Conservation (phyloP, 2,329 filamentous ascomycete species). For the Stylonectria norvegica region DNA sequence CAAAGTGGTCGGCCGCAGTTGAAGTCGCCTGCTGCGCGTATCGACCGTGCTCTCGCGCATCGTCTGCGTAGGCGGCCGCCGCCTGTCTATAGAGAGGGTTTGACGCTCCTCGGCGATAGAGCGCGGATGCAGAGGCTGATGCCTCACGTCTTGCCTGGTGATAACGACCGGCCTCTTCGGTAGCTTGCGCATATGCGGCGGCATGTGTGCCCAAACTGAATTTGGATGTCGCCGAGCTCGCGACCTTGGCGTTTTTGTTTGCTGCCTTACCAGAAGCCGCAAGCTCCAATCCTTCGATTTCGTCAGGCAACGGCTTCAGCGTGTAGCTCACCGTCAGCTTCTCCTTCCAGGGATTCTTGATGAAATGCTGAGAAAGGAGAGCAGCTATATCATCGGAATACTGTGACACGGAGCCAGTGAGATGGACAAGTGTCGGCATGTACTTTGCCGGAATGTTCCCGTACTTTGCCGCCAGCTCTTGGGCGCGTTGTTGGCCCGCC, state of each 20-base stretch:
- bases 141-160: constrained; percentile 33
- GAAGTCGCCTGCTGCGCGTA: constrained; percentile 57
- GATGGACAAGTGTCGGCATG: constrained; percentile 41
- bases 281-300: constrained; percentile 29
- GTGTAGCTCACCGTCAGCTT: constrained; percentile 39
- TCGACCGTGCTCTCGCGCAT: constrained; percentile 62
- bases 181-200: constrained; percentile 27
- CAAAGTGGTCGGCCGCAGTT: constrained; percentile 67
- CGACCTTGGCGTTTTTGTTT: too few relatives aligned
- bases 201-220: constrained; percentile 5
- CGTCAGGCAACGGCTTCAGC: constrained; percentile 34
- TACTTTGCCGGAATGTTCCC: constrained; percentile 43
- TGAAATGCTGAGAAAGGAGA: constrained; percentile 41
- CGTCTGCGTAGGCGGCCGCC: constrained; percentile 70
- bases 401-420: constrained; percentile 33
- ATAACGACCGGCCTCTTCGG: constrained; percentile 26
- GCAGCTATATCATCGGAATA: constrained; percentile 40
- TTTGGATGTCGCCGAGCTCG: constrained; percentile 6
- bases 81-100: constrained; percentile 72
- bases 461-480: constrained; percentile 37
- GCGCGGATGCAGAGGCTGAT: constrained; percentile 36
- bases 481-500: constrained; percentile 28
- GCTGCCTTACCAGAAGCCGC: constrained; percentile 11
- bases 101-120: constrained; percentile 55
- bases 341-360: constrained; percentile 36